Evolutionary conservation across 768 basidiomycete species (phyloP).

Genomic region (Hericium coralloides): DNA sequence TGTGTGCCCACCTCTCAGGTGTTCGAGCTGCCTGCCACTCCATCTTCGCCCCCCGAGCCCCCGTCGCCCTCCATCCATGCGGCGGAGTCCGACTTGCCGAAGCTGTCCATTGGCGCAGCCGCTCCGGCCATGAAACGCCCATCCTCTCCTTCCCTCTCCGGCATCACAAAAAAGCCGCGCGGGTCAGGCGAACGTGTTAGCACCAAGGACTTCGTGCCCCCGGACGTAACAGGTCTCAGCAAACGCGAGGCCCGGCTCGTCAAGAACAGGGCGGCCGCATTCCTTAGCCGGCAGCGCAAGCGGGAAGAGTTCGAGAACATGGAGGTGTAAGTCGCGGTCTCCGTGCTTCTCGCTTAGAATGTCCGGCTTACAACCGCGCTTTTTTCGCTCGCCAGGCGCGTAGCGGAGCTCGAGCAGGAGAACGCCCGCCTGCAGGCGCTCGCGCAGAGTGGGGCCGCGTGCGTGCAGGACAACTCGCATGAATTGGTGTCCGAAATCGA

Average conservation of each 20-base stretch:
- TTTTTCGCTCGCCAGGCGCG: slow-evolving; percentile 43
- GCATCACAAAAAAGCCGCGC: slow-evolving; percentile 36
- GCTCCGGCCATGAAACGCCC: slow-evolving; percentile 18
- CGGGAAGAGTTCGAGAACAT: slow-evolving; percentile 87
- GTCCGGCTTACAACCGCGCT: background rate
- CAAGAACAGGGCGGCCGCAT: slow-evolving; percentile 88
- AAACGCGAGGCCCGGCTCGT: slow-evolving; percentile 89
- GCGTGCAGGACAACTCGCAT: slow-evolving; percentile 18
- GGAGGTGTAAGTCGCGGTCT: slow-evolving; percentile 61
- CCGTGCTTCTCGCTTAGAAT: slow-evolving; percentile 7
- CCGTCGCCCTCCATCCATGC: slow-evolving; percentile 22
- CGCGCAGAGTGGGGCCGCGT: slow-evolving; percentile 33
- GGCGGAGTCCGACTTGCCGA: slow-evolving; percentile 19
- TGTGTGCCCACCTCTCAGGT: slow-evolving; percentile 68
- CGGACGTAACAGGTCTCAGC: slow-evolving; percentile 79
- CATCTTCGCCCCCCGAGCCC: slow-evolving; percentile 21
- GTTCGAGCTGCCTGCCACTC: slow-evolving; percentile 47
- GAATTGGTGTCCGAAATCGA: slow-evolving; percentile 54
- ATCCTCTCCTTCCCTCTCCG: slow-evolving; percentile 18
- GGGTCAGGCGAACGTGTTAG: slow-evolving; percentile 38
- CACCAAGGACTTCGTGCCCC: slow-evolving; percentile 81
- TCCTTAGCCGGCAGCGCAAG: slow-evolving; percentile 85
- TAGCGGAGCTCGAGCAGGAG: slow-evolving; percentile 78
- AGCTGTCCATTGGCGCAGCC: slow-evolving; percentile 4
- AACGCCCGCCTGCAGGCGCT: slow-evolving; percentile 63